These are phyloP conservation scores for Penicillium hesseltinei DNA, from an alignment of 2,329 filamentous ascomycete species.

Conservation along the genomic window DNA sequence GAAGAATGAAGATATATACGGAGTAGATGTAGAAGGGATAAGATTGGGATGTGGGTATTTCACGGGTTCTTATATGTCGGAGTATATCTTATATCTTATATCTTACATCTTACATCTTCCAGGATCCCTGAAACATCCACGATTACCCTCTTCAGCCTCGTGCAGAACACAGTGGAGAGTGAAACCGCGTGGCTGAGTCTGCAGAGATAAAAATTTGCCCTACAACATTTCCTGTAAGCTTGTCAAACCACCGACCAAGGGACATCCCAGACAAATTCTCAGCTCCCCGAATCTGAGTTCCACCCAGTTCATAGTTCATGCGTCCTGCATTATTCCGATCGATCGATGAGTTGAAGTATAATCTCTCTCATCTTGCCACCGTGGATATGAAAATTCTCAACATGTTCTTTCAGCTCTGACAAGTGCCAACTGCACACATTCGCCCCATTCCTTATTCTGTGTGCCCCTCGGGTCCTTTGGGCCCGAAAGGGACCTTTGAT, in stretches of 20 bases:
- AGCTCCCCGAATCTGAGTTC: slow-evolving; percentile 10
- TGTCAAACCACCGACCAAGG: slow-evolving; percentile 12
- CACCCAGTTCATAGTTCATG: slow-evolving; percentile 6
- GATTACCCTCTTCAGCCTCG: slow-evolving; percentile 15
- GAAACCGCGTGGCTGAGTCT: slow-evolving; percentile 16
- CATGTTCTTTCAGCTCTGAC: background rate
- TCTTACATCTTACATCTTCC: background rate
- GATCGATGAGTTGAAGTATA: background rate
- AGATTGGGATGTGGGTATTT: background rate
- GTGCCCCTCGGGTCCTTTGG: background rate
- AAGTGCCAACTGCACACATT: background rate
- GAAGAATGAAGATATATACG: background rate
- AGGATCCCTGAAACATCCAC: background rate
- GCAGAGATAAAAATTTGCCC: background rate
- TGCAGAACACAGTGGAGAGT: slow-evolving; percentile 8
- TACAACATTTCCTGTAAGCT: background rate
- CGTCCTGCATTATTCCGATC: slow-evolving; percentile 9
- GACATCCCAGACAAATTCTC: slow-evolving; percentile 8
- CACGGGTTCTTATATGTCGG: no score
- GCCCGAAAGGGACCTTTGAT: slow-evolving; percentile 4
- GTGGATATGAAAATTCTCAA: background rate
- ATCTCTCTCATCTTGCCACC: background rate
- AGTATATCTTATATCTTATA: background rate
- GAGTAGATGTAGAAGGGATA: background rate
- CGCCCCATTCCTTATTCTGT: background rate